Evolutionary conservation across 106 monocot genomes (phyloP), one percentile per base, ranked within the genome.

Genomic region (Dioscorea zingiberensis): DNA sequence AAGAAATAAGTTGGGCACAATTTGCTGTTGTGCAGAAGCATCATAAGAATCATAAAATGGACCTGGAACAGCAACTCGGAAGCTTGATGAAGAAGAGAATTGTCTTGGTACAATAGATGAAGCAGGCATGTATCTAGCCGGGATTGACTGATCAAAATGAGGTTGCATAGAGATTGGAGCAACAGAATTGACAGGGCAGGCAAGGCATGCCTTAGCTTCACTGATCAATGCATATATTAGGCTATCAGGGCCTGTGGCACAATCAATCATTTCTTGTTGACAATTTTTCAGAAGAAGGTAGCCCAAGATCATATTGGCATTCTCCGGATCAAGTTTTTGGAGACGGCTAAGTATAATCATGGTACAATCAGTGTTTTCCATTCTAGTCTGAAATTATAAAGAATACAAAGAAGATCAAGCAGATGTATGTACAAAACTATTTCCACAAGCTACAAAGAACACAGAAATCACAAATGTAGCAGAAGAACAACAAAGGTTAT

Each of bases 251-350:
- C 74, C 85, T 28, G 76, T 67, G 7, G 89, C 85, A 54, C 66
- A 77, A 19, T 82, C 73, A 44, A 77, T 69, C 21, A 85, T 65
- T 64, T 90, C 82, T 44, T 82, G 48, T 44, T 59, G 27, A 16
- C 48, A 49, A 48, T 71, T 45, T 10, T 74, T 70, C 21, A 90
- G 23, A 26, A 85, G 71, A 53, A 90, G 71, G 64, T 83, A 85
- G 13, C 85, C 89, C 25, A 85, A 62, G 27, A 85, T 80, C 66
- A 80, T 90, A 1, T 57, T 66, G 2, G 75, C 76, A 66, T 73
- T 73, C 30, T 85, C 85, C 13, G 89, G 89, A 22, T 90, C 89
- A 16, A 77, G 2, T 15, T 74, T 74, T 60, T 79, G 64, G 21
- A 90, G 77, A 63, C 77, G 66, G 10, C 64, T 66, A 1, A 73